phyloP scores from a whole-genome alignment of 2,329 filamentous ascomycete species.

The Cercospora citrullina region DNA sequence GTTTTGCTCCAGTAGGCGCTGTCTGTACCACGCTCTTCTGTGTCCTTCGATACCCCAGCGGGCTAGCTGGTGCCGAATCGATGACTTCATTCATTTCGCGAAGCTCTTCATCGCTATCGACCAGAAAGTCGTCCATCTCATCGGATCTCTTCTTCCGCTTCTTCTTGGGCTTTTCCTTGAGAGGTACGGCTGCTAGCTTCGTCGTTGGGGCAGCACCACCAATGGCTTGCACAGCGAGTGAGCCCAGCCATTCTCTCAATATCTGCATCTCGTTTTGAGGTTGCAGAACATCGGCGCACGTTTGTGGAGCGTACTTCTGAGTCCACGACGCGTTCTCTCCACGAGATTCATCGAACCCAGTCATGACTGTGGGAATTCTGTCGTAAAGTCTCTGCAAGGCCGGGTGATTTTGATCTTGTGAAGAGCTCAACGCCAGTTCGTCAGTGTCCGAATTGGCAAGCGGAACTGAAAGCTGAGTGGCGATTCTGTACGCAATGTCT shows the following conservation, averaged over 20 bases:
- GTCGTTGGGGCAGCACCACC: conserved; percentile 57
- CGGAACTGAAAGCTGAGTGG: conserved; percentile 32
- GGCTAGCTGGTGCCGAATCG: conserved; percentile 43
- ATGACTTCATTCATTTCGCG: conserved; percentile 68
- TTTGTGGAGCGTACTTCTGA: conserved; percentile 78
- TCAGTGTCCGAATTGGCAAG: conserved; percentile 18
- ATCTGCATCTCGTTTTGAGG: conserved; percentile 66
- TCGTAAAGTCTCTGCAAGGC: conserved; percentile 61
- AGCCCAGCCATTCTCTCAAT: conserved; percentile 78
- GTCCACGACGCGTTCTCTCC: conserved; percentile 75
- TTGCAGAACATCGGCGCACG: conserved; percentile 73
- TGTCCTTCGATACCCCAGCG: conserved; percentile 5
- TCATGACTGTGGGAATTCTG: conserved; percentile 62
- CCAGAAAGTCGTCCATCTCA: conserved; percentile 76
- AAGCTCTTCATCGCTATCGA: conserved; percentile 74
- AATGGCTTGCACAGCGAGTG: conserved; percentile 73
- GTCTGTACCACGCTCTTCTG: conserved; percentile 45
- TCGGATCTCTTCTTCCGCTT: conserved; percentile 62
- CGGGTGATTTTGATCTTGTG: conserved; percentile 50
- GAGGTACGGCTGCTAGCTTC: conserved; percentile 19
- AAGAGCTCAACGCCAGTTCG: conserved; percentile 19
- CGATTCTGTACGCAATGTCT: conserved; percentile 43
- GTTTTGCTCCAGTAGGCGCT: conserved; percentile 41
- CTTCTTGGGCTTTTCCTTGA: conserved; percentile 50
- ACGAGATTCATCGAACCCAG: conserved; percentile 75